Conservation (phyloP, 169 alveolate genomes). For the Plasmodium cynomolgi region DNA sequence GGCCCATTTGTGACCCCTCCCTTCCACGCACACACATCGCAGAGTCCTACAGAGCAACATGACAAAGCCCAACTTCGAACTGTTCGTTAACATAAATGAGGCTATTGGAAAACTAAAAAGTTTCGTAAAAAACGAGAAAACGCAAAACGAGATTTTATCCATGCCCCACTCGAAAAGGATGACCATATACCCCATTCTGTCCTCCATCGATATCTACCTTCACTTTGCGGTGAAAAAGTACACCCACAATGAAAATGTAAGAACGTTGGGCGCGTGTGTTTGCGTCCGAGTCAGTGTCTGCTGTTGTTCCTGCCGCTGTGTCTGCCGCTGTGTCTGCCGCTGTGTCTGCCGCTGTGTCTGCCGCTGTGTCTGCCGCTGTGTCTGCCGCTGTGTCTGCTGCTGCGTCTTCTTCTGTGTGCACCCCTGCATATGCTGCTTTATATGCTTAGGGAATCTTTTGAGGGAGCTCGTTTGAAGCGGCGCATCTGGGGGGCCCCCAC, state of each 20-base stretch:
- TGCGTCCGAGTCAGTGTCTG: neutral
- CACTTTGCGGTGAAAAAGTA: conserved; percentile 67
- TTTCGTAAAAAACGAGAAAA: conserved; percentile 22
- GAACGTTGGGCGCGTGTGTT: neutral
- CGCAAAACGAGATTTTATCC: conserved; percentile 29
- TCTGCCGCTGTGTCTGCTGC: no score
- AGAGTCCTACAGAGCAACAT: conserved; percentile 32
- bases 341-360: no score
- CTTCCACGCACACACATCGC: neutral
- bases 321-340: no score
- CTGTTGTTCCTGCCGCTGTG: no score
- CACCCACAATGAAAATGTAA: conserved; percentile 68
- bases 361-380: no score
- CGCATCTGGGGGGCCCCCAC: neutral
- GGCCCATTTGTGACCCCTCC: neutral
- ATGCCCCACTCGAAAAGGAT: conserved; percentile 67
- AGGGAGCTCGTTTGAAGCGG: neutral
- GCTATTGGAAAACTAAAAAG: conserved; percentile 40
- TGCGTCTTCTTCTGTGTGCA: neutral
- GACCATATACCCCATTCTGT: conserved; percentile 57
- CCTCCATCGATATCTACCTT: conserved; percentile 59
- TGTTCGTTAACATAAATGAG: conserved; percentile 45
- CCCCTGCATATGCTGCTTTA: neutral
- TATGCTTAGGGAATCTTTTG: neutral
- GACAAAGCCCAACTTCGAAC: conserved; percentile 47